phyloP scores from a whole-genome alignment of 2,329 filamentous ascomycete genomes.

The Amauroascus verrucosus region DNA sequence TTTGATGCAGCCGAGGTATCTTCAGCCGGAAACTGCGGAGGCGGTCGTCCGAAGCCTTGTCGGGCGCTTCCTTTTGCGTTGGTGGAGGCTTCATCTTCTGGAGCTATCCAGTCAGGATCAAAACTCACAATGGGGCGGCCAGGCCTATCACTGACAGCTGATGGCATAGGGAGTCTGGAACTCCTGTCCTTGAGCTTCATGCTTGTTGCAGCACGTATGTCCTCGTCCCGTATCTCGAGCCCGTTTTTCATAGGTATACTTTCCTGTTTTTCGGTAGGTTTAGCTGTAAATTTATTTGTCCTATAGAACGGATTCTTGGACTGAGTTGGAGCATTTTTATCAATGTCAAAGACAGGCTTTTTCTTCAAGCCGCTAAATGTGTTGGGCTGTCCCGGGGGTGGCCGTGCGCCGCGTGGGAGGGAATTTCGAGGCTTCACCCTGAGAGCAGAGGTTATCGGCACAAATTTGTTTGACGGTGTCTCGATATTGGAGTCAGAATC shows the following conservation, averaged over 20 bases:
- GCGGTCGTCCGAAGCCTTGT: neutral
- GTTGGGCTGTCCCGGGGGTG: constrained; percentile 36
- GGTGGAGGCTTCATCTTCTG: constrained; percentile 33
- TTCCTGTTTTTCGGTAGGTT: constrained; percentile 24
- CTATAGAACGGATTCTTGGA: constrained; percentile 73
- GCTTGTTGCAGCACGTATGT: constrained; percentile 82
- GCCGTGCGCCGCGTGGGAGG: constrained; percentile 39
- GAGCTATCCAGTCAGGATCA: constrained; percentile 65
- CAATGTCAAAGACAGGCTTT: constrained; percentile 57
- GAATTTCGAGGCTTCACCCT: constrained; percentile 55
- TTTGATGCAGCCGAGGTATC: constrained; percentile 11
- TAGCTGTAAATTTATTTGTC: constrained; percentile 46
- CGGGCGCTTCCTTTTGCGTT: constrained; percentile 18
- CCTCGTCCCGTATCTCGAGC: constrained; percentile 72
- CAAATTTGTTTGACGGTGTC: constrained; percentile 20
- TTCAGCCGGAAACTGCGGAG: constrained; percentile 11
- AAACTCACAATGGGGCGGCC: constrained; percentile 97
- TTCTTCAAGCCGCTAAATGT: constrained; percentile 38
- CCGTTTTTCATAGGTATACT: constrained; percentile 59
- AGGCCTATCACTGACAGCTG: constrained; percentile 78
- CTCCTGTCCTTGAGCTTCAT: constrained; percentile 82
- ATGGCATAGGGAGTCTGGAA: constrained; percentile 74
- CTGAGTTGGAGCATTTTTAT: constrained; percentile 73
- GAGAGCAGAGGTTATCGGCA: constrained; percentile 39
- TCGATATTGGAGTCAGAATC: constrained; percentile 26